Base-by-base conservation (phyloP, 257 asterid species). In the Rhazya stricta region DNA sequence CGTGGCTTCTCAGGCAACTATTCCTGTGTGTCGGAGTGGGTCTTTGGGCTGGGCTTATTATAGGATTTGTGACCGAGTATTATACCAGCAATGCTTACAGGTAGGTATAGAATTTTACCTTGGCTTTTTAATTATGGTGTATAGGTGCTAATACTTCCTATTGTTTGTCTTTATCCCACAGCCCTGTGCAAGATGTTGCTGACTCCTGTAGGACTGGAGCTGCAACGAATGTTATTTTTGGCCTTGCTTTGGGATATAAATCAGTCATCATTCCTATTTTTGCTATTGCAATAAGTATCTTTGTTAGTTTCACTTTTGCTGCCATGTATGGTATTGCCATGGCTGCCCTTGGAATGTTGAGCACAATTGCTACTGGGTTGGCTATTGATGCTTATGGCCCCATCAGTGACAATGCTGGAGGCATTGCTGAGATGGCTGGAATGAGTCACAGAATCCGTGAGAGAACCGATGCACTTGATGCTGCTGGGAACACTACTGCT, bases 121-220 rank as follows among this genome's bases (percentile, higher is more conserved):
- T 36, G 37, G 23, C 15, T 5, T 42, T 74, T 53, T 69, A 11
- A 6, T 68, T 19, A 21, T 32, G 19, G 41, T 75, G 11, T 2
- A n/a, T 2, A 10, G 57, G 41, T 25, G 25, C 39, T 53, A n/a
- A 11, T 54, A 41, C 23, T 65, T 34, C 13, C 41, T 32, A 58
- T 54, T 73, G n/a, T 74, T 23, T 66, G 11, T 30, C 51, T 63
- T 8, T 37, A 27, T 23, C 27, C 54, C 71, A 74, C 79, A 85
- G 89, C 46, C 89, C 89, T 0, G 97, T 92, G 88, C 96, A 92
- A 85, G 97, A 89, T 81, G 97, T 92, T 75, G 97, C 97, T 73
- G 97, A 92, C 82, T 92, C 97, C 81, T 92, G 97, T 91, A 85
- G 96, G 85, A 92, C 97, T 78, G 97, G 97, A 37, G 97, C 97